Percentiles rank a stretch among this genome's conserved stretches.
Evolutionary conservation across 2,329 filamentous ascomycete species (phyloP).

Genomic region (Trichoderma endophyticum): DNA sequence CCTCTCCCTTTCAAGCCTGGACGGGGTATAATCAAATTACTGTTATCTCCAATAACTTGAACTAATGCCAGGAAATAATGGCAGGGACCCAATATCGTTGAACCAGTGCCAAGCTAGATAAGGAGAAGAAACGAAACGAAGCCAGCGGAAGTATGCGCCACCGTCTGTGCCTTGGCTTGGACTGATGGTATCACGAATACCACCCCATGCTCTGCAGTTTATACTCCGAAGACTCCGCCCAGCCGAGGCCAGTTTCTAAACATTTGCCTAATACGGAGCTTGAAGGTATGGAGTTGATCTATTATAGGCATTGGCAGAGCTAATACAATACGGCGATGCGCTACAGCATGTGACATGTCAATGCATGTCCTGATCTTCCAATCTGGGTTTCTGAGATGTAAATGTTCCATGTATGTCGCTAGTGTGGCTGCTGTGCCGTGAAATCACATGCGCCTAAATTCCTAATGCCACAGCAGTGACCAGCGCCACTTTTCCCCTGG

Average conservation of each 20-base stretch:
- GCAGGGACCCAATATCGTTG: neutral
- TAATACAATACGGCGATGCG: neutral
- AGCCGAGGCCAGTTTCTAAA: neutral
- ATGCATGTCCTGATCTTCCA: neutral
- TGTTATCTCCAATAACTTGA: neutral
- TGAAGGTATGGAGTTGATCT: neutral
- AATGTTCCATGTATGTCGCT: neutral
- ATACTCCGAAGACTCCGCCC: neutral
- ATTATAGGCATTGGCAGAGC: neutral
- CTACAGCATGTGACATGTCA: neutral
- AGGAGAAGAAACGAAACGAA: neutral
- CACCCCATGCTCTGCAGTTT: neutral
- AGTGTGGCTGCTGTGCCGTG: neutral
- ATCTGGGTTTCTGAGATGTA: neutral
- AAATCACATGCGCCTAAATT: neutral
- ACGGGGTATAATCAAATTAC: neutral
- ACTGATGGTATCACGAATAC: neutral
- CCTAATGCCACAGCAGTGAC: neutral
- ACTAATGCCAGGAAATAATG: neutral
- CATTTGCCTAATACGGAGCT: neutral
- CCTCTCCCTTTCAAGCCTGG: neutral
- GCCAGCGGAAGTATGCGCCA: neutral
- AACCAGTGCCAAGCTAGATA: neutral
- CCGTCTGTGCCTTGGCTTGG: neutral
- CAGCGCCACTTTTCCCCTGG: neutral